phyloP scores from a whole-genome alignment of 2,329 filamentous ascomycete species.

The Fusarium euwallaceae region DNA sequence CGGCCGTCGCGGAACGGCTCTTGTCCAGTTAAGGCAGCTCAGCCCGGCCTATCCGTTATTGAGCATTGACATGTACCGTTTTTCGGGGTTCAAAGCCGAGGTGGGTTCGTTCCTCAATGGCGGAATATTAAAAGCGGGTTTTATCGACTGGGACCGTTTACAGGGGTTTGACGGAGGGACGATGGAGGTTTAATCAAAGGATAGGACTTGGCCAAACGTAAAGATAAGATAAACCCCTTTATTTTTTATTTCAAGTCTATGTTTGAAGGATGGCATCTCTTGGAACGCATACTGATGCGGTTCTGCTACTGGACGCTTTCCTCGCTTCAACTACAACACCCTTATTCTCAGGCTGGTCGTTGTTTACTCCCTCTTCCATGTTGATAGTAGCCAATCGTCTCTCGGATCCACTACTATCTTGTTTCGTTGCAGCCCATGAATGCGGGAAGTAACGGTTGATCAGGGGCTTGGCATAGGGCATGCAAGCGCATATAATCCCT shows the following conservation, averaged over 20 bases:
- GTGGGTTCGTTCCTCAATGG: conserved; percentile 3
- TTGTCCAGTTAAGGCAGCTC: not conserved
- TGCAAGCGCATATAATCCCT: conserved; percentile 25
- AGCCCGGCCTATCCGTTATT: not conserved
- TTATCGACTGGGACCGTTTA: not conserved
- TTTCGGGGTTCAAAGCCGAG: conserved; percentile 1
- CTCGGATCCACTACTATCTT: not conserved
- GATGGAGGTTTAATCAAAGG: not conserved
- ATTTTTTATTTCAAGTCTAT: not conserved
- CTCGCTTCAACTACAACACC: not conserved
- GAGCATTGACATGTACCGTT: not conserved
- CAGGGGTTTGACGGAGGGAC: not conserved
- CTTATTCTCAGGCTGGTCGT: not conserved
- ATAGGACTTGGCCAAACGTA: not conserved
- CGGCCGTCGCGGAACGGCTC: not conserved
- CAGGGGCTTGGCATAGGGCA: conserved; percentile 20
- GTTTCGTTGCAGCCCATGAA: not conserved
- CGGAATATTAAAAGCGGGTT: conserved; percentile 7
- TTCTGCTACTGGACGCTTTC: not conserved
- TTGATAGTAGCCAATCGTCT: not conserved
- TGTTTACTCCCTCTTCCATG: not conserved
- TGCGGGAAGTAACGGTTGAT: not conserved
- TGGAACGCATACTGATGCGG: not conserved
- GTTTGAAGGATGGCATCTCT: not conserved
- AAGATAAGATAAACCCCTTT: not conserved